Conservation (phyloP, 2,329 filamentous ascomycete genomes). For the Chrysoporthe puriensis region DNA sequence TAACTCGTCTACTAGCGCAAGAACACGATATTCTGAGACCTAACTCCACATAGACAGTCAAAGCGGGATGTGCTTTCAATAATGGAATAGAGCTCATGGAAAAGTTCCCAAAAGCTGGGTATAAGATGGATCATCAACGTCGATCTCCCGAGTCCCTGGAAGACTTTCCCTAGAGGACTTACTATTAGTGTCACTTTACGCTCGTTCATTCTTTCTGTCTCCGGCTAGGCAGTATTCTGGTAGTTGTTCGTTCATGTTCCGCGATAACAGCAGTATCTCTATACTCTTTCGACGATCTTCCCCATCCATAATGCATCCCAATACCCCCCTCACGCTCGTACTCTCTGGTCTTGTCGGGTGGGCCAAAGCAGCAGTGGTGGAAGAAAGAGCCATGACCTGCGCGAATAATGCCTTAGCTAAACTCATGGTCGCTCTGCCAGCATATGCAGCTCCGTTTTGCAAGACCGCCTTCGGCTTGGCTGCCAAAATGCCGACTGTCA, state of each 20-base stretch:
- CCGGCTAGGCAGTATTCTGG: neutral
- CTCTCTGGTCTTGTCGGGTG: constrained; percentile 6
- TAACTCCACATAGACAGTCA: neutral
- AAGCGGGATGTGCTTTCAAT: neutral
- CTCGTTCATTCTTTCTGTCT: neutral
- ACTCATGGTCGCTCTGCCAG: constrained; percentile 14
- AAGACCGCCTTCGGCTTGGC: constrained; percentile 10
- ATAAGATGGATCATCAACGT: neutral
- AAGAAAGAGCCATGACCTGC: constrained; percentile 12
- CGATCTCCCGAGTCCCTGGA: too few relatives aligned
- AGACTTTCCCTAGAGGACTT: neutral
- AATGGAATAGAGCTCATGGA: too few relatives aligned
- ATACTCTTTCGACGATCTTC: neutral
- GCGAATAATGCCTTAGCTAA: neutral
- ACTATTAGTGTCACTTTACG: neutral
- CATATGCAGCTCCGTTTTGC: constrained; percentile 17
- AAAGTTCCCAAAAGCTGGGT: neutral
- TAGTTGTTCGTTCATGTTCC: neutral
- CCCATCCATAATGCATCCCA: constrained; percentile 10
- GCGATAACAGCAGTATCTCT: neutral
- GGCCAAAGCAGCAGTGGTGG: constrained; percentile 9
- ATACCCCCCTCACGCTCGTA: constrained; percentile 1
- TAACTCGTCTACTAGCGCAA: neutral
- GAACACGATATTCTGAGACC: neutral
- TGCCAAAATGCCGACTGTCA: constrained; percentile 8